Evolutionary conservation across 371 early-diverging fungal genomes (phyloP).

Genomic region (Mortierella sp.): DNA sequence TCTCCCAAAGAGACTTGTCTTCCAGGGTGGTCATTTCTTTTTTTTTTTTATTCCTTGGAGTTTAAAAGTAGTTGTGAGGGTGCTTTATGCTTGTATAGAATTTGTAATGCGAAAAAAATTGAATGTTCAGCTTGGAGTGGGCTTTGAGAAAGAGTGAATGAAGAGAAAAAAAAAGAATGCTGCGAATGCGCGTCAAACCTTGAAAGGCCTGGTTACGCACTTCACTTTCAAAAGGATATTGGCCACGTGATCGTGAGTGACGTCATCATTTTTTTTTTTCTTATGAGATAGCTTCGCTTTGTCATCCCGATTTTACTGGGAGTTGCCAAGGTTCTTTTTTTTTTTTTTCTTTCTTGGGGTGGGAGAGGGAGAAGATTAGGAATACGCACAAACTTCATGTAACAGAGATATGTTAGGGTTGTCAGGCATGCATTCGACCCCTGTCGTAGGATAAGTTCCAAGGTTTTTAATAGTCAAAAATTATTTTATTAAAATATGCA

Average conservation of each 20-base stretch:
- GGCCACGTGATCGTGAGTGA: neutral
- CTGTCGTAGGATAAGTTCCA: no score
- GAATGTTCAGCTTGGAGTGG: neutral
- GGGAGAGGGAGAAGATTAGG: no score
- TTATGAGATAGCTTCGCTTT: neutral
- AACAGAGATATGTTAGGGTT: no score
- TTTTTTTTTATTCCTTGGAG: slow-evolving; percentile 6
- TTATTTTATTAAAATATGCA: neutral
- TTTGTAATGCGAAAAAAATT: neutral
- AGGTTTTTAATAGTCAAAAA: neutral
- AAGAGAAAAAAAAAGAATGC: neutral
- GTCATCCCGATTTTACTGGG: no score
- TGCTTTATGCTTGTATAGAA: neutral
- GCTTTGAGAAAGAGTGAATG: neutral
- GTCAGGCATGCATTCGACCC: no score
- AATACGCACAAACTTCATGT: no score
- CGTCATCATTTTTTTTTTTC: neutral
- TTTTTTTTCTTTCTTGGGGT: no score
- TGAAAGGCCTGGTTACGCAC: slow-evolving; percentile 4
- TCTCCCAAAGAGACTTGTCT: slow-evolving; percentile 78
- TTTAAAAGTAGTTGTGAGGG: neutral
- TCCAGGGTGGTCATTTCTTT: slow-evolving; percentile 71
- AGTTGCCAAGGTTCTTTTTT: no score
- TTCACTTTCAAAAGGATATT: neutral
- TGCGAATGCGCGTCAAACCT: neutral